Base-by-base conservation (phyloP, 352 stramenopile species). In the Phytophthora cactorum region DNA sequence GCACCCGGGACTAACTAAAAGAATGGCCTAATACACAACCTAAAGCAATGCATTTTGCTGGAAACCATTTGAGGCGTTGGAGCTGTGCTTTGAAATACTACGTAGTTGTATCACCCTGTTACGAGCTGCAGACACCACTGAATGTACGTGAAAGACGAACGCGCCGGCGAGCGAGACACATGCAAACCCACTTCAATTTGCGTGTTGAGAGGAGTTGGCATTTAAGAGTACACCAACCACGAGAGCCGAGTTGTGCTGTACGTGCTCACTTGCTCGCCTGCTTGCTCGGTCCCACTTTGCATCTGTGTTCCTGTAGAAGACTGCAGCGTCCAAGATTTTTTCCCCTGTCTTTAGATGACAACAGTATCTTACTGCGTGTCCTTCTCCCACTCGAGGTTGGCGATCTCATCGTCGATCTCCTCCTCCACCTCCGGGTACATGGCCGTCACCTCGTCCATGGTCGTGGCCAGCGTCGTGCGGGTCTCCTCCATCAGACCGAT, bases 311-410 rank as follows among this genome's bases (percentile, higher is more conserved):
- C 27, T 60, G 45, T 36, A 63, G 46, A 31, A 53, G 11, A 27
- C 34, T 59, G 36, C 25, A 62, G 51, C 39, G 25, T 55, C 31
- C n/a, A 58, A 62, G 28, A 62, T 52, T 63, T 50, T 52, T 25
- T 52, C 22, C 4, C 47, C 14, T 52, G 25, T 51, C 22, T 39
- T 55, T 44, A 22, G 12, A 54, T 28, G 28, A 36, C 32, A 45
- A 31, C 31, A 52, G 29, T 12, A 43, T 43, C 49, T 90, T 92
- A 92, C 74, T 93, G 82, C 63, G 78, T 85, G 81, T 96, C 88
- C 83, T 96, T 96, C 70, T 93, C 86, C 86, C 88, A 96, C 74
- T 96, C 88, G 72, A 90, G 86, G 72, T 90, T 90, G 70, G 85
- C 84, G 72, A 96, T 96, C 74, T 96, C 89, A 56, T 94, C 83